These are phyloP conservation scores for Gnomoniopsis sp. DNA, from an alignment of 2,329 filamentous ascomycete species.

Conservation along the genomic window DNA sequence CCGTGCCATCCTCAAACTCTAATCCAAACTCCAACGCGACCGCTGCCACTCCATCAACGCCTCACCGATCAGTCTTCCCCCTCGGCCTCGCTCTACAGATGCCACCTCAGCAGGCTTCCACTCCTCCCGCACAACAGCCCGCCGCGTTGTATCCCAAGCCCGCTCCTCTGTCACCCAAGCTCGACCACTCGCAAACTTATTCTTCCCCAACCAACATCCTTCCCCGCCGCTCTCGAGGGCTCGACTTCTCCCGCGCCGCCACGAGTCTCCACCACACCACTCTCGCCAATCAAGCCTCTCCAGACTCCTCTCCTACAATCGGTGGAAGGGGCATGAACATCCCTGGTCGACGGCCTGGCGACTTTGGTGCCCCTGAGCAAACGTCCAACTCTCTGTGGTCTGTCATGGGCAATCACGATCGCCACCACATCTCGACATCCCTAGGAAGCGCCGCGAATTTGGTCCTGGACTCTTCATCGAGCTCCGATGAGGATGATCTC, in stretches of 20 bases:
- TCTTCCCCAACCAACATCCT: conserved; percentile 78
- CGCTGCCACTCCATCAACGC: conserved; percentile 59
- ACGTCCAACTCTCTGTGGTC: conserved; percentile 72
- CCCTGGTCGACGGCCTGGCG: conserved; percentile 46
- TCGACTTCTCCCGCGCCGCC: conserved; percentile 90
- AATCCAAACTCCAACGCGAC: conserved; percentile 16
- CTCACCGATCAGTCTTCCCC: conserved; percentile 63
- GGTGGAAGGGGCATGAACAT: conserved; percentile 65
- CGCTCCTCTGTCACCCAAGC: conserved; percentile 77
- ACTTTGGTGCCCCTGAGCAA: conserved; percentile 54
- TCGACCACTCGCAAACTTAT: conserved; percentile 81
- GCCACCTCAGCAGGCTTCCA: conserved; percentile 41
- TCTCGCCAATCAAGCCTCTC: conserved; percentile 80
- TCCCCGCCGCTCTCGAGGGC: conserved; percentile 80
- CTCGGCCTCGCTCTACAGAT: conserved; percentile 70
- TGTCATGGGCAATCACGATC: conserved; percentile 66
- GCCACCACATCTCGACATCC: conserved; percentile 73
- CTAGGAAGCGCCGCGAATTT: conserved; percentile 66
- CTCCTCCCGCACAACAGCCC: conserved; percentile 33
- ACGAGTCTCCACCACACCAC: conserved; percentile 96
- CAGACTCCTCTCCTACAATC: conserved; percentile 86
- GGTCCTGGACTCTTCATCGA: conserved; percentile 74
- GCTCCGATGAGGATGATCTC: conserved; percentile 66
- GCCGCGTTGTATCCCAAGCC: conserved; percentile 43
- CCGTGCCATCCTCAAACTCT: conserved; percentile 27